Percentiles rank a stretch among this genome's conserved stretches.
Conservation (phyloP, 441 rosid species). For the Omphalea diandra region DNA sequence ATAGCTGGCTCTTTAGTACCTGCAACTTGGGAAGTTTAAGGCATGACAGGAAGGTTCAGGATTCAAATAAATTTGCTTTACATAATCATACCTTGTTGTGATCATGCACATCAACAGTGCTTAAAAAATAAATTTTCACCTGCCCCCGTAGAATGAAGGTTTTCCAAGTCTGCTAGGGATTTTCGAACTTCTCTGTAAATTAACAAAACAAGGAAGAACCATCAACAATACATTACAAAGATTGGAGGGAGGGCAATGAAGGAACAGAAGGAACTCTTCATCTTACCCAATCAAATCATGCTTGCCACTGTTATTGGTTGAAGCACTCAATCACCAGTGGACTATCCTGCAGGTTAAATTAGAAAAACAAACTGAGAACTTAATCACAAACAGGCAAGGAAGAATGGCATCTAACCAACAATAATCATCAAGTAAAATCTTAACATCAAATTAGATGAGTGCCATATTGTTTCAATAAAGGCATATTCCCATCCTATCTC, state of each 20-base stretch:
- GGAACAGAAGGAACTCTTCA: conserved; percentile 17
- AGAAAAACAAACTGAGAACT: conserved; percentile 16
- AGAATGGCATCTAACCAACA: background rate
- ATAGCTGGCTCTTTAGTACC: conserved; percentile 71
- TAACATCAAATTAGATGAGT: background rate
- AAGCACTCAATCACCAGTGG: conserved; percentile 85
- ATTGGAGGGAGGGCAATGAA: conserved; percentile 5
- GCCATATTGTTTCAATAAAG: background rate
- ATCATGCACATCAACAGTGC: conserved; percentile 55
- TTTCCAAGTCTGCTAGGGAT: conserved; percentile 77
- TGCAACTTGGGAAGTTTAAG: conserved; percentile 25
- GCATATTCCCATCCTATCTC: background rate
- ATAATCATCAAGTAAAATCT: conserved; percentile 9
- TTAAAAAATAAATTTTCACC: conserved; percentile 56
- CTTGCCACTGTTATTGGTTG: conserved; percentile 78
- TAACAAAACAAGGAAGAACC: conserved; percentile 19
- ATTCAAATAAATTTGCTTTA: conserved; percentile 21
- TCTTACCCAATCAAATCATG: conserved; percentile 88
- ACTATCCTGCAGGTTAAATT: conserved; percentile 61
- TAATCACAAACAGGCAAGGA: background rate
- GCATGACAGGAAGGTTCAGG: background rate
- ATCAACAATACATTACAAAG: conserved; percentile 16
- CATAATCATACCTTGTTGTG: conserved; percentile 51
- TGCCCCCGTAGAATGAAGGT: conserved; percentile 44
- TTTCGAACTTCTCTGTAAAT: conserved; percentile 63